Percentiles rank a stretch among this genome's conserved stretches.
These are phyloP conservation scores for Colletotrichum cereale DNA, from an alignment of 2,329 filamentous ascomycete species.

Conservation along the genomic window DNA sequence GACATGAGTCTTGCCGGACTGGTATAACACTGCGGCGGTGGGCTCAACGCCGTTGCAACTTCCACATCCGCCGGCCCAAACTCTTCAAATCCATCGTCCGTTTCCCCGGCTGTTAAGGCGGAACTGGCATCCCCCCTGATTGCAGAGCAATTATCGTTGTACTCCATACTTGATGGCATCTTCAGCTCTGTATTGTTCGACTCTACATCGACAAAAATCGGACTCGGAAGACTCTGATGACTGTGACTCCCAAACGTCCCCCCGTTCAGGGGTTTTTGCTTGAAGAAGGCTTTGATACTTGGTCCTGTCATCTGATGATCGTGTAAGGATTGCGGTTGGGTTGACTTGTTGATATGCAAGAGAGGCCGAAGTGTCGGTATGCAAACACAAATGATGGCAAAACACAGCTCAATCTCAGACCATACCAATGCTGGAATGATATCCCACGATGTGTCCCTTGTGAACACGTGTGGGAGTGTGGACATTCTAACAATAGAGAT, in stretches of 20 bases:
- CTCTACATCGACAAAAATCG: not conserved
- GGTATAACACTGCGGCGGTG: constrained; percentile 23
- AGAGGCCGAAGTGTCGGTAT: constrained; percentile 37
- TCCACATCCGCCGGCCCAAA: constrained; percentile 18
- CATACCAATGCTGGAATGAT: constrained; percentile 28
- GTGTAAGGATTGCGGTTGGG: not conserved
- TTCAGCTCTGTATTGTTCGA: constrained; percentile 1
- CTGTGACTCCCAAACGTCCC: constrained; percentile 24
- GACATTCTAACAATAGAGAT: constrained; percentile 32
- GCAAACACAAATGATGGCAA: constrained; percentile 30
- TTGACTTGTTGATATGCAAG: not conserved
- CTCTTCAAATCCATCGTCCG: constrained; percentile 25
- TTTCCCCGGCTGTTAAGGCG: constrained; percentile 18
- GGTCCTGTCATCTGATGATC: not conserved
- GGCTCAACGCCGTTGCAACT: constrained; percentile 32
- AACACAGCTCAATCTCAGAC: constrained; percentile 31
- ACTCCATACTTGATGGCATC: not conserved
- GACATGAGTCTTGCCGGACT: constrained; percentile 4
- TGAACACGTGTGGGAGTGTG: constrained; percentile 18
- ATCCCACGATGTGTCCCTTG: constrained; percentile 25
- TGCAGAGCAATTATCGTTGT: not conserved
- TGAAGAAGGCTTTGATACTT: not conserved
- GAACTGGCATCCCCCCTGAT: constrained; percentile 7
- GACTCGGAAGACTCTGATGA: constrained; percentile 20
- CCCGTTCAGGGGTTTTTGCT: constrained; percentile 12